Base-by-base conservation (phyloP, 495 filamentous ascomycete species). In the Recurvomyces mirabilis region DNA sequence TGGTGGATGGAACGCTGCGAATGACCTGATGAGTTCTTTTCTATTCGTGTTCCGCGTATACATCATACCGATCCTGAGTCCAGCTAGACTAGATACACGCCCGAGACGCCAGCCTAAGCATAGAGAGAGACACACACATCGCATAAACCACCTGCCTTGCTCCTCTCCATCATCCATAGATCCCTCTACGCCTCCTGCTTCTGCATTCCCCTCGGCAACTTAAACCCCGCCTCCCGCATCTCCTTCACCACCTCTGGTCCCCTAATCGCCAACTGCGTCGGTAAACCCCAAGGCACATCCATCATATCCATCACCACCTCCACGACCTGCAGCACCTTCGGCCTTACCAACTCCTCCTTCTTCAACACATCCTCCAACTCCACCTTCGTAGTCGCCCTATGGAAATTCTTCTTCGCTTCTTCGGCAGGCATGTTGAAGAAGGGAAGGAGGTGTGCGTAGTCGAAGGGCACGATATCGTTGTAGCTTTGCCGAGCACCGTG, bases 401-500 rank as follows among this genome's bases (percentile, higher is more conserved):
- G 56, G 55, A 58, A 66, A 20, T 26, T 41, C 28, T 23, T 36
- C 48, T 47, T 35, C 13, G 55, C 55, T 21, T 48, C 34, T 24
- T 34, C 47, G 2, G 53, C 48, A 0, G 29, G 4, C 49, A 61
- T 58, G 17, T 46, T 32, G 55, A 58, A 66, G 31, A 66, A 60
- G 6, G 47, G 61, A 10, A 66, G 55, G 32, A 63, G 51, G 29
- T 60, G 55, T 4, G 35, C 32, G 53, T 63, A 66, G 18, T 54
- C 37, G 23, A 54, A 62, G 11, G 58, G 57, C 10, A 53, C 51
- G 43, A 65, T 66, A 46, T 63, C 61, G 50, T 66, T 66, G 53
- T 66, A 66, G 5, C 51, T 41, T 35, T 59, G 48, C n/a, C 32
- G 22, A 17, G 59, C 58, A 9, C 63, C 63, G 50, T 64, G 63